Conservation (phyloP, 495 filamentous ascomycete genomes). For the Penicillium ochrochloron region DNA sequence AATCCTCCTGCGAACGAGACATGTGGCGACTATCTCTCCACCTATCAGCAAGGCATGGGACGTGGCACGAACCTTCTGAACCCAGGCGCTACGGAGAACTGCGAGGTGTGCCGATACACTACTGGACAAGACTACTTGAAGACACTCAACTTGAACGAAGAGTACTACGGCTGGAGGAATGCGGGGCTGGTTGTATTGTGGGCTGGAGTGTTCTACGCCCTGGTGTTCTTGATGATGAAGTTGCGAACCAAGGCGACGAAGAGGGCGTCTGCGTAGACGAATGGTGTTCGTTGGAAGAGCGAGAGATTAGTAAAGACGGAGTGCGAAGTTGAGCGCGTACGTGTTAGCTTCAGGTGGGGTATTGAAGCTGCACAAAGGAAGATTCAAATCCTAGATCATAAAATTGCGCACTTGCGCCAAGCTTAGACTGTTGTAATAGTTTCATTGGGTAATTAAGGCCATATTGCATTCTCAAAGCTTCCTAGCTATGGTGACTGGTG, state of each 20-base stretch:
- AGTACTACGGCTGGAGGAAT: slow-evolving; percentile 47
- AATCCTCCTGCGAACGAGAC: slow-evolving; percentile 43
- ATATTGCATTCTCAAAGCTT: slow-evolving; percentile 10
- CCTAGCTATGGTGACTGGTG: no score
- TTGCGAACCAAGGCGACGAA: slow-evolving; percentile 29
- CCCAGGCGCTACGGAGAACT: slow-evolving; percentile 52
- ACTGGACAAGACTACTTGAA: slow-evolving; percentile 40
- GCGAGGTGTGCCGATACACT: slow-evolving; percentile 59
- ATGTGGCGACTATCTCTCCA: slow-evolving; percentile 59
- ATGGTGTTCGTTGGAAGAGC: neutral
- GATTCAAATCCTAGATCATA: slow-evolving; percentile 18
- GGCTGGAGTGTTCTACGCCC: slow-evolving; percentile 40
- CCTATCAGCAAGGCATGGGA: slow-evolving; percentile 51
- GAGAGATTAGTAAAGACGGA: slow-evolving; percentile 12
- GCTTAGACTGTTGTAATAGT: slow-evolving; percentile 21
- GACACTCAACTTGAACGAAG: slow-evolving; percentile 40
- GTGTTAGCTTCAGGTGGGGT: slow-evolving; percentile 14
- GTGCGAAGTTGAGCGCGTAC: slow-evolving; percentile 18
- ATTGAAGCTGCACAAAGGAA: slow-evolving; percentile 19
- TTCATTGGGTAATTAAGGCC: slow-evolving; percentile 17
- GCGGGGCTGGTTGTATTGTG: slow-evolving; percentile 44
- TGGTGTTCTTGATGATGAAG: slow-evolving; percentile 49
- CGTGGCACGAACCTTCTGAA: slow-evolving; percentile 55
- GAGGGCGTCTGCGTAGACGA: slow-evolving; percentile 24
- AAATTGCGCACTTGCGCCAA: slow-evolving; percentile 17